Percentiles rank a stretch among this genome's conserved stretches.
These are phyloP conservation scores for Chlorella sp. DNA, from an alignment of 139 green algal species.

Conservation along the genomic window DNA sequence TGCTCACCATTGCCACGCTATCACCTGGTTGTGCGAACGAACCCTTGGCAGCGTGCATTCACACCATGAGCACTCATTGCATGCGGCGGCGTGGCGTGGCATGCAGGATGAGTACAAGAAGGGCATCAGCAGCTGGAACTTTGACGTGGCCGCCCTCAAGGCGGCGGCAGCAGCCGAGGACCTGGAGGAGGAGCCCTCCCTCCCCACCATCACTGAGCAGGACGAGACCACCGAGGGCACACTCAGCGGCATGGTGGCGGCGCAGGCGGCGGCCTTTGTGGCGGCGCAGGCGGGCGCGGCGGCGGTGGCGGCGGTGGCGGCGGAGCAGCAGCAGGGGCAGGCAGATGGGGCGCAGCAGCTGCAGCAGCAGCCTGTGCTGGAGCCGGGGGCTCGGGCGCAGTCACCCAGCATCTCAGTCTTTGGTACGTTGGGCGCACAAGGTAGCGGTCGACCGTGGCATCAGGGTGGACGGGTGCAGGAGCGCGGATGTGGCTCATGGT, in stretches of 20 bases:
- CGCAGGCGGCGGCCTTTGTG: conserved; percentile 3
- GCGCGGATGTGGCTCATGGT: background rate
- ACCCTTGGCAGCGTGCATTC: too few species aligned
- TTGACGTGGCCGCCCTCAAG: conserved; percentile 86
- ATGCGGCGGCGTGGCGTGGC: too few species aligned
- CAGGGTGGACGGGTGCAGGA: background rate
- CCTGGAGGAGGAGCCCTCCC: conserved; percentile 12
- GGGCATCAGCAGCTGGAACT: conserved; percentile 90
- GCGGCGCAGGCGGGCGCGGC: background rate
- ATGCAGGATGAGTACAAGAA: conserved; percentile 78
- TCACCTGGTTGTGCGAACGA: too few species aligned
- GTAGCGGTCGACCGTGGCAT: too few species aligned
- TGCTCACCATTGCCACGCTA: too few species aligned
- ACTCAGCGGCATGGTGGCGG: background rate
- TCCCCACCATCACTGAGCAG: conserved; percentile 30
- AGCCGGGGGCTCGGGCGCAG: background rate
- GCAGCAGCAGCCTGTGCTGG: background rate
- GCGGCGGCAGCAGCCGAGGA: conserved; percentile 58
- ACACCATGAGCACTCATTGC: too few species aligned
- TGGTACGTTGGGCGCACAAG: too few species aligned
- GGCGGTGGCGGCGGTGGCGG: too few species aligned
- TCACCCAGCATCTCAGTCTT: background rate
- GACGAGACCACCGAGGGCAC: background rate
- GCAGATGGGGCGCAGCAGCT: background rate
- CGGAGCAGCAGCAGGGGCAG: too few species aligned